phyloP scores from a whole-genome alignment of 768 basidiomycete genomes.

The Termitomyces sp. region DNA sequence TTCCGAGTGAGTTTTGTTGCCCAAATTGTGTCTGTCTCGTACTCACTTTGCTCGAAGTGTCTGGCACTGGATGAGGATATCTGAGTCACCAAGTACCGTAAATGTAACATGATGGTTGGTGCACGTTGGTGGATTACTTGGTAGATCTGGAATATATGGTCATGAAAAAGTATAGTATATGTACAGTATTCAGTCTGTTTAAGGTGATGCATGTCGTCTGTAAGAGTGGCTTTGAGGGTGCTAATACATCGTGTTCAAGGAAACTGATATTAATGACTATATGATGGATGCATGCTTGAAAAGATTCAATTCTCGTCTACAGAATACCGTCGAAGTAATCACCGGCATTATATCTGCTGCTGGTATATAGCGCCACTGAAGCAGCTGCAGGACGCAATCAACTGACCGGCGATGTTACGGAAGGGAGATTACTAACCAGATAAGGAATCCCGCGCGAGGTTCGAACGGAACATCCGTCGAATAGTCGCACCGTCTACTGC shows the following conservation, averaged over 20 bases:
- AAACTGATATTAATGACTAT: not conserved
- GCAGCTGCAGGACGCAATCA: not conserved
- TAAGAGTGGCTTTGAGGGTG: not conserved
- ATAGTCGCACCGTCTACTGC: constrained; percentile 22
- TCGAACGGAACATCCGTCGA: constrained; percentile 31
- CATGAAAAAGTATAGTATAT: no score
- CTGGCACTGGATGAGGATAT: constrained; percentile 34
- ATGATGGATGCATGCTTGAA: not conserved
- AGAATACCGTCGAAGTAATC: constrained; percentile 20
- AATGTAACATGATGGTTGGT: not conserved
- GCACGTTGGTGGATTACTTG: not conserved
- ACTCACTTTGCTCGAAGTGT: constrained; percentile 24
- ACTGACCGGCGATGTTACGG: not conserved
- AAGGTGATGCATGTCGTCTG: no score
- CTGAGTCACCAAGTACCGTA: constrained; percentile 1
- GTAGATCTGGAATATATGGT: no score
- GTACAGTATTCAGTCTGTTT: not conserved
- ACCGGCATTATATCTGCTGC: constrained; percentile 8
- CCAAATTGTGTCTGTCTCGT: not conserved
- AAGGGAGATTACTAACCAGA: constrained; percentile 6
- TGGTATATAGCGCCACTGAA: not conserved
- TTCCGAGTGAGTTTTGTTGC: constrained; percentile 60
- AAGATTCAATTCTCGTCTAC: not conserved
- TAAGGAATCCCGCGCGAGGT: constrained; percentile 16
- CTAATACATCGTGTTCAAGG: not conserved